Base-by-base conservation (phyloP, 257 asterid genomes). In the Lantana camara region DNA sequence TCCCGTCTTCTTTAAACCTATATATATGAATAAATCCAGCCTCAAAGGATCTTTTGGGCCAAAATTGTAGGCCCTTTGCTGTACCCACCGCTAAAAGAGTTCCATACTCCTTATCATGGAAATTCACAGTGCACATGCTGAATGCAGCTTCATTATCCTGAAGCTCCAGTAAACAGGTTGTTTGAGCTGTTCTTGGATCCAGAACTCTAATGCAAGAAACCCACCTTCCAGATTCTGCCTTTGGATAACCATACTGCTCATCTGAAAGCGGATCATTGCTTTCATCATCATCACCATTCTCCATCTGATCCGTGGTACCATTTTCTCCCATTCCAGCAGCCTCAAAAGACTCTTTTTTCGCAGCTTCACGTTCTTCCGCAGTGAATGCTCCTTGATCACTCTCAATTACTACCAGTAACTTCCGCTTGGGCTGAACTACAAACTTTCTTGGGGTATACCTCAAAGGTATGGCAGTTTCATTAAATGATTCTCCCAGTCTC, bases 141-240 rank as follows among this genome's bases (percentile, higher is more conserved):
- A 94, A 88, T 45, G 99, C 99, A 32, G 99, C 96, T 80, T 94
- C 99, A 72, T 94, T 88, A 61, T 94, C 95, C 84, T 91, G 97
- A 80, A 94, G 96, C 88, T 94, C 99, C 50, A 94, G 86, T 59
- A 94, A 79, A 77, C 99, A 94, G 42, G 96, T 81, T 11, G 96
- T 94, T 29, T 82, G 90, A 21, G 91, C 60, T 41, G 96, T 75
- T 86, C 88, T 82, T 24, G 99, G 99, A 70, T 90, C 98, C 63
- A 94, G 84, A 75, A 94, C 93, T 73, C 99, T 83, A 73, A 94
- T 88, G 81, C 98, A 94, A 68, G 99, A 94, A 51, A 86, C 99
- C 99, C 99, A 94, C 77, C 64, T 85, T 27, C 85, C 92, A 6
- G 99, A 79, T 74, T 94, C 98, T 17, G 95, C 83, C 81, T 94